Percentiles rank a stretch among this genome's conserved stretches.
Conservation (phyloP, 2,329 filamentous ascomycete species). For the Fusarium sp. region DNA sequence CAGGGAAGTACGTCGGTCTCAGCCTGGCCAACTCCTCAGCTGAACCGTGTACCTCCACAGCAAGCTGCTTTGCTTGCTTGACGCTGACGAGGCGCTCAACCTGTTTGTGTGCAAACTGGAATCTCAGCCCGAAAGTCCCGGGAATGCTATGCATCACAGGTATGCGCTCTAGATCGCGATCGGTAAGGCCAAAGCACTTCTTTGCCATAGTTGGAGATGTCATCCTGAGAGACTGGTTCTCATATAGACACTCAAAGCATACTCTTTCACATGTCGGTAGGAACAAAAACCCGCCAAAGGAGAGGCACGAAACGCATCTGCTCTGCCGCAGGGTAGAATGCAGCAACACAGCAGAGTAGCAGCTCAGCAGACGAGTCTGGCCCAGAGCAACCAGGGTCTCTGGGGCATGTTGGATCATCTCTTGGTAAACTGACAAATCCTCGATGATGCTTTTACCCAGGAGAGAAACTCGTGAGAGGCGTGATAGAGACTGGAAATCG, state of each 20-base stretch:
- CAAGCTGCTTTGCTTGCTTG: constrained; percentile 46
- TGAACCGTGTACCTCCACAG: constrained; percentile 43
- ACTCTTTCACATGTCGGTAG: constrained; percentile 49
- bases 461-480: constrained; percentile 44
- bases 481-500: constrained; percentile 46
- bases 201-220: constrained; percentile 36
- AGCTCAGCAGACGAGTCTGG: constrained; percentile 38
- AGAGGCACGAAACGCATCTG: constrained; percentile 45
- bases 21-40: constrained; percentile 20
- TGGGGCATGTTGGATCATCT: constrained; percentile 56
- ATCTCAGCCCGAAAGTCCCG: constrained; percentile 39
- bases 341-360: constrained; percentile 40
- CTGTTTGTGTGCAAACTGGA: constrained; percentile 26
- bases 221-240: constrained; percentile 44
- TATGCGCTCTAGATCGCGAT: constrained; percentile 35
- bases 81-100: constrained; percentile 44
- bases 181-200: constrained; percentile 41
- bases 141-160: constrained; percentile 41
- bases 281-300: constrained; percentile 48
- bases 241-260: constrained; percentile 47
- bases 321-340: constrained; percentile 38
- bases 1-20: constrained; percentile 22
- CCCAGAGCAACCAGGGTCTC: constrained; percentile 41
- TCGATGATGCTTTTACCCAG: constrained; percentile 44
- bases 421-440: constrained; percentile 52